These are phyloP conservation scores for Ceratobasidium papillatum DNA, from an alignment of 1,284 basidiomycete species.

Conservation along the genomic window DNA sequence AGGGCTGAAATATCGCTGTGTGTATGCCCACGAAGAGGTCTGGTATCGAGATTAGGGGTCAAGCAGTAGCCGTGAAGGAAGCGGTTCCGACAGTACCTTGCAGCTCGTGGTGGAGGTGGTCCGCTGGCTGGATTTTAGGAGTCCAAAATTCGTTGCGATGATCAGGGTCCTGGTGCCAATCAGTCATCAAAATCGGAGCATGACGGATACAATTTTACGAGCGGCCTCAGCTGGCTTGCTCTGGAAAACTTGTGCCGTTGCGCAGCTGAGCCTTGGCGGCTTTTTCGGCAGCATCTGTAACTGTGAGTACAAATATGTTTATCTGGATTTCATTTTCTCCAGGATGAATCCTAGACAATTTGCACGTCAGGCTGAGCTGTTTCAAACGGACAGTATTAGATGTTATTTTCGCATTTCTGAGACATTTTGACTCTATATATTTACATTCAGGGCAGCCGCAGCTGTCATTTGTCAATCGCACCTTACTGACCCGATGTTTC, in stretches of 20 bases:
- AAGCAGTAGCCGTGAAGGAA: neutral
- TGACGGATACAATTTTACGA: neutral
- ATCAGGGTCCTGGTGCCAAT: neutral
- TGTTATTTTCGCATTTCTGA: slow-evolving; percentile 37
- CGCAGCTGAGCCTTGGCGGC: too few species aligned
- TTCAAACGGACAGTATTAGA: slow-evolving; percentile 10
- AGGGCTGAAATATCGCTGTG: neutral
- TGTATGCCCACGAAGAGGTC: neutral
- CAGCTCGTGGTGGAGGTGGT: neutral
- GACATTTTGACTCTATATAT: neutral
- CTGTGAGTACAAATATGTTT: neutral
- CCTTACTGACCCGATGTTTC: slow-evolving; percentile 9
- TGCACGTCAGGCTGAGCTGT: slow-evolving; percentile 65
- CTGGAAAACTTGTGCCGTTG: too few species aligned
- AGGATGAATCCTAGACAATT: slow-evolving; percentile 51
- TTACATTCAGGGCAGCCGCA: neutral
- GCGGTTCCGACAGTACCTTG: neutral
- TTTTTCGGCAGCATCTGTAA: neutral
- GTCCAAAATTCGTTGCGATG: slow-evolving; percentile 3
- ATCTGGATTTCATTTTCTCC: neutral
- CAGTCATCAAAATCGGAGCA: too few species aligned
- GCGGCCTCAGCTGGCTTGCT: too few species aligned
- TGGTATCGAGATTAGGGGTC: neutral
- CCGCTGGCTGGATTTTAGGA: neutral
- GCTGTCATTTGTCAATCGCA: slow-evolving; percentile 51